phyloP scores from a whole-genome alignment of 176 grass and related monocot species.

The Canna indica region DNA sequence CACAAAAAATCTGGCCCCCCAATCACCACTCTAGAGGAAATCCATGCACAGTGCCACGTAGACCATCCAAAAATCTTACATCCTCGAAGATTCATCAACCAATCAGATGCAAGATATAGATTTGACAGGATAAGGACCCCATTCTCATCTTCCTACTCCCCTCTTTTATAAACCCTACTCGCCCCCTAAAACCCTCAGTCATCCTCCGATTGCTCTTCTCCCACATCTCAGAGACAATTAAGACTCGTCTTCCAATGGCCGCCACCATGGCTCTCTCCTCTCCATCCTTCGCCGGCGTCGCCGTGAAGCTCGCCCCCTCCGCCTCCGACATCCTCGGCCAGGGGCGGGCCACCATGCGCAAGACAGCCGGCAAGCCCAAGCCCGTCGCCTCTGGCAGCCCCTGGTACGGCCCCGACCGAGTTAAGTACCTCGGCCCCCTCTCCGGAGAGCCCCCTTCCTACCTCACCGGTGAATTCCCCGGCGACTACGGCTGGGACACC shows the following conservation, averaged over 20 bases:
- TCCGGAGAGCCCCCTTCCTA: conserved; percentile 75
- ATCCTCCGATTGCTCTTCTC: too few relatives aligned
- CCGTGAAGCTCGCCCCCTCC: conserved; percentile 25
- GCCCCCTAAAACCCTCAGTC: too few relatives aligned
- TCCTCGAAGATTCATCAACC: too few relatives aligned
- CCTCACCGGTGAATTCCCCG: conserved; percentile 78
- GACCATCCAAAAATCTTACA: too few relatives aligned
- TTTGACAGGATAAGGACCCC: too few relatives aligned
- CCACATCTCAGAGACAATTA: too few relatives aligned
- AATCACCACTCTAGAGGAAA: too few relatives aligned
- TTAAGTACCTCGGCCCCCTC: conserved; percentile 68
- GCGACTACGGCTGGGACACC: conserved; percentile 93
- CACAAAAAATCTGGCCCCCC: too few relatives aligned
- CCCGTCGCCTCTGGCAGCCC: conserved; percentile 40
- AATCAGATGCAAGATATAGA: too few relatives aligned
- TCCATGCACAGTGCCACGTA: too few relatives aligned
- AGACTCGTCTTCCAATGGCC: conserved; percentile 2
- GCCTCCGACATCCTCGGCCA: conserved; percentile 19
- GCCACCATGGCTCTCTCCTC: conserved; percentile 62
- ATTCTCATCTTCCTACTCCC: too few relatives aligned
- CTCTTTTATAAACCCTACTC: too few relatives aligned
- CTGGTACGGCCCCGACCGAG: conserved; percentile 80
- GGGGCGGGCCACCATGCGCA: conserved; percentile 60
- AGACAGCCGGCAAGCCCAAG: conserved; percentile 25
- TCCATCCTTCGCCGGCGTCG: conserved; percentile 38